phyloP scores from a whole-genome alignment of 2,329 filamentous ascomycete genomes.

The Aureobasidium sp. region DNA sequence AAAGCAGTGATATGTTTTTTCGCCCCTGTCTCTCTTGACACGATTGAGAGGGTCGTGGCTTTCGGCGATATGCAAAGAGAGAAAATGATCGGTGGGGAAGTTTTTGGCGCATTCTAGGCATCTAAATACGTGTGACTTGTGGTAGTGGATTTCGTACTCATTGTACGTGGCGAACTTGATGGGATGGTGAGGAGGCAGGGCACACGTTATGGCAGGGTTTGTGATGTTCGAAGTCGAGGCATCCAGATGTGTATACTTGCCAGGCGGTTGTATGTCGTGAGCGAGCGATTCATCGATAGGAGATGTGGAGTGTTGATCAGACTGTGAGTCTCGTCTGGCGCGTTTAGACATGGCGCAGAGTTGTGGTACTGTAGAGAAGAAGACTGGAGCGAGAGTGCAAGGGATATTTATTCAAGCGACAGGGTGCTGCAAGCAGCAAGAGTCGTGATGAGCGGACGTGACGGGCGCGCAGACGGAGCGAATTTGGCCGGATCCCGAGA shows the following conservation, averaged over 20 bases:
- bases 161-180: slow-evolving; percentile 66
- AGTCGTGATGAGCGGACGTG: not conserved
- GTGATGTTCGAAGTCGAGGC: slow-evolving; percentile 22
- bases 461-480: not conserved
- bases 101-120: slow-evolving; percentile 81
- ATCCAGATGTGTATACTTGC: slow-evolving; percentile 52
- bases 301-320: slow-evolving; percentile 19
- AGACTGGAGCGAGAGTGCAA: not conserved
- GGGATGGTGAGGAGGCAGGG: slow-evolving; percentile 70
- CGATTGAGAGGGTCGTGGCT: slow-evolving; percentile 77
- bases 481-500: not conserved
- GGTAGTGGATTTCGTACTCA: slow-evolving; percentile 84
- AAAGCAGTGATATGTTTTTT: slow-evolving; percentile 89
- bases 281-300: slow-evolving; percentile 17
- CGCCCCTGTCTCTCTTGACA: slow-evolving; percentile 67
- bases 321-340: slow-evolving; percentile 44
- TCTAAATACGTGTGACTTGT: slow-evolving; percentile 70
- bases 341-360: slow-evolving; percentile 51
- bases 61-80: slow-evolving; percentile 82
- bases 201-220: slow-evolving; percentile 63
- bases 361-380: not conserved
- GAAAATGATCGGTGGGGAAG: slow-evolving; percentile 74
- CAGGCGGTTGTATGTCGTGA: slow-evolving; percentile 14
- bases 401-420: not conserved
- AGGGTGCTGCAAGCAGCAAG: not conserved